phyloP scores from a whole-genome alignment of 768 basidiomycete species.

The Phanerochaete sordida region DNA sequence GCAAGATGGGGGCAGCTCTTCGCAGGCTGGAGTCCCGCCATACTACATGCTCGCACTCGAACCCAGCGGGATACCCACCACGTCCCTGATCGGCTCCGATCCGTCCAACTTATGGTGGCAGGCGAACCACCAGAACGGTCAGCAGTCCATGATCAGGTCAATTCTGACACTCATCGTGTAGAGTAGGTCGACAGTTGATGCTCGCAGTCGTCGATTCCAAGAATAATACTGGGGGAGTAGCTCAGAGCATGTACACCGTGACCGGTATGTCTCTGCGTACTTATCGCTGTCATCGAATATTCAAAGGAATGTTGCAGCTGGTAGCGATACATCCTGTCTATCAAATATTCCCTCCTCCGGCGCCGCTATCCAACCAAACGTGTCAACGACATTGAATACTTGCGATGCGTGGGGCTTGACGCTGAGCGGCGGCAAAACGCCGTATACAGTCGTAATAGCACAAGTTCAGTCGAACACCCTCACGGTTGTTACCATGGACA shows the following conservation, averaged over 20 bases:
- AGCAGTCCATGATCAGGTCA: background rate
- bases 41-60: conserved; percentile 43
- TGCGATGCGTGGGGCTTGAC: too few relatives aligned
- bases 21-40: conserved; percentile 26
- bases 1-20: conserved; percentile 15
- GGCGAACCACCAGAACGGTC: conserved; percentile 37
- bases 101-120: conserved; percentile 34
- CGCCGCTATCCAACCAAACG: too few relatives aligned
- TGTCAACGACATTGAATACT: too few relatives aligned
- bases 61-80: conserved; percentile 31
- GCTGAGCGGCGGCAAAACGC: too few relatives aligned
- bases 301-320: too few relatives aligned
- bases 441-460: too few relatives aligned
- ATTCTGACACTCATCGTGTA: background rate
- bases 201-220: conserved; percentile 43
- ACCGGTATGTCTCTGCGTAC: background rate
- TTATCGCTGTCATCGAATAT: too few relatives aligned
- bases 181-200: conserved; percentile 39
- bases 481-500: background rate
- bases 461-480: background rate
- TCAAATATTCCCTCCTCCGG: too few relatives aligned
- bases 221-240: conserved; percentile 39
- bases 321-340: too few relatives aligned
- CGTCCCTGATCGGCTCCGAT: conserved; percentile 32
- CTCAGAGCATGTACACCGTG: conserved; percentile 8